Percentiles rank a stretch among this genome's conserved stretches.
Evolutionary conservation across 305 asterid genomes (phyloP).

Genomic region (Ajuga reptans): DNA sequence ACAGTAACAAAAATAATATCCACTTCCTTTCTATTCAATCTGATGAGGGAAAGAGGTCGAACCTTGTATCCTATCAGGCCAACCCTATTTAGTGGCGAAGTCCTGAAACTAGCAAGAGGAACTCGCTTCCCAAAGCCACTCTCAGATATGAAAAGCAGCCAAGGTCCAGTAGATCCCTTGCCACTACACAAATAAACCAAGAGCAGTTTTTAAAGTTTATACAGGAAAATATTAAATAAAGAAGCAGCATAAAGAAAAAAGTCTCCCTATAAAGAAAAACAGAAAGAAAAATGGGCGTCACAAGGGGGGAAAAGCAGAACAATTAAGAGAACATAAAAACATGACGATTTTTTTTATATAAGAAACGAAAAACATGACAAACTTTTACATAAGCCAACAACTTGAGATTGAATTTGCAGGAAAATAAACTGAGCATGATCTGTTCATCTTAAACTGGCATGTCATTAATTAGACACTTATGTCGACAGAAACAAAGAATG

Average conservation of each 20-base stretch:
- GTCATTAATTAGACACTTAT: background rate
- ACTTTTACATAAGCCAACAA: background rate
- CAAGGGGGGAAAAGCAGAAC: background rate
- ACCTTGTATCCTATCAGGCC: conserved; percentile 96
- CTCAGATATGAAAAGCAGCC: conserved; percentile 91
- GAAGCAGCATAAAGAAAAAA: background rate
- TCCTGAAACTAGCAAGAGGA: conserved; percentile 74
- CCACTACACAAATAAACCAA: conserved; percentile 32
- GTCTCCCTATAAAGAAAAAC: background rate
- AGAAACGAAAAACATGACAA: too few relatives aligned
- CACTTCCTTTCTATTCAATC: background rate
- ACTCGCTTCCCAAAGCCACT: conserved; percentile 92
- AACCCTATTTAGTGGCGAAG: conserved; percentile 55
- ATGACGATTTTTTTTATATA: too few relatives aligned
- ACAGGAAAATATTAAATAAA: background rate
- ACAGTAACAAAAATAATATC: background rate
- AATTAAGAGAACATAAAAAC: background rate
- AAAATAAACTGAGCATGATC: background rate
- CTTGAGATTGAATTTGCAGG: background rate
- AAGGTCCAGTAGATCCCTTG: conserved; percentile 63
- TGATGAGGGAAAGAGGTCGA: conserved; percentile 9
- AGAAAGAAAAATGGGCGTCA: background rate
- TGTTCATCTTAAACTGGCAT: background rate
- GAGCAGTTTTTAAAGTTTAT: background rate
- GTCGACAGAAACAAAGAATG: background rate